These are phyloP conservation scores for Capronia coronata DNA, from an alignment of 2,329 filamentous ascomycete species.

Conservation along the genomic window DNA sequence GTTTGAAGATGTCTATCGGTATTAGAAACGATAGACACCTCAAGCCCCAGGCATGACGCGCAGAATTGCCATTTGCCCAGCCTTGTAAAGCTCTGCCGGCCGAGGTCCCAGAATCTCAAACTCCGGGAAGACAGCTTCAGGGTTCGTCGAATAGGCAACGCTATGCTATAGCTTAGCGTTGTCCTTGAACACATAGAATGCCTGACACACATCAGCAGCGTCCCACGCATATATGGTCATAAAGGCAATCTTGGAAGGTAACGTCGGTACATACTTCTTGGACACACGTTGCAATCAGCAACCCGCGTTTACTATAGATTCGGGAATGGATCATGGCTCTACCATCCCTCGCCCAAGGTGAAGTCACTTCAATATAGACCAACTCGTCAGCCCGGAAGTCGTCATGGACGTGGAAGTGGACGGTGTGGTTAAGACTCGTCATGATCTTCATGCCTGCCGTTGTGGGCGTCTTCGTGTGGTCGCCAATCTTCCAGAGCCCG, in stretches of 20 bases:
- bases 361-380: conserved; percentile 23
- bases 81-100: no score
- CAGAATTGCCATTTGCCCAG: no score
- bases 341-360: conserved; percentile 26
- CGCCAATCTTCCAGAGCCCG: conserved; percentile 19
- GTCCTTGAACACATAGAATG: conserved; percentile 27
- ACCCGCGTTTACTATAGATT: conserved; percentile 22
- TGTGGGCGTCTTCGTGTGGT: conserved; percentile 11
- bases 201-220: conserved; percentile 9
- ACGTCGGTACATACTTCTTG: conserved; percentile 28
- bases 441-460: conserved; percentile 20
- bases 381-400: conserved; percentile 27
- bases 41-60: no score
- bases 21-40: no score
- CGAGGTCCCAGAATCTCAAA: no score
- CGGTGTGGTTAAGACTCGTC: conserved; percentile 27
- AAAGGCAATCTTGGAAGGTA: no score
- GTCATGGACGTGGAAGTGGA: conserved; percentile 26
- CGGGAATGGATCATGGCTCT: conserved; percentile 23
- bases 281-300: conserved; percentile 24
- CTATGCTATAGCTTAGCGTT: conserved; percentile 11
- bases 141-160: no score
- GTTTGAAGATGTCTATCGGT: no score
- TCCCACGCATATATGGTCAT: background rate
- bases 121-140: background rate